These are phyloP conservation scores for Wickerhamiella australiensis DNA, from an alignment of 805 yeast species.

Conservation along the genomic window DNA sequence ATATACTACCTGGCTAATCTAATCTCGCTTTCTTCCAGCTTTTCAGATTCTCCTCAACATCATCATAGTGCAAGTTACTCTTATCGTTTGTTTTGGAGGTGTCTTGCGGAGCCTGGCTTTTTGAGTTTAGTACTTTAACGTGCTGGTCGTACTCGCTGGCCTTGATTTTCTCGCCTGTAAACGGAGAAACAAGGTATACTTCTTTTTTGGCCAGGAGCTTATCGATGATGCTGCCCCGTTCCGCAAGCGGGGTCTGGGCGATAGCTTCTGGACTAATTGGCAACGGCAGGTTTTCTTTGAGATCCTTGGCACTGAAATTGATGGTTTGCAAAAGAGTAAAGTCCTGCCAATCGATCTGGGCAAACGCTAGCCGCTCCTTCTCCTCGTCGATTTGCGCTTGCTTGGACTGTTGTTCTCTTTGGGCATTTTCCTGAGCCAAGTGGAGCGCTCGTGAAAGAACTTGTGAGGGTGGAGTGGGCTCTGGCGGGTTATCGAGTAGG, in stretches of 20 bases:
- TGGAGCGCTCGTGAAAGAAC: slow-evolving; percentile 15
- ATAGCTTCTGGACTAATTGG: slow-evolving; percentile 16
- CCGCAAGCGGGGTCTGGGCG: slow-evolving; percentile 35
- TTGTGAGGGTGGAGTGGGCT: background rate
- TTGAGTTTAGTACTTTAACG: slow-evolving; percentile 32
- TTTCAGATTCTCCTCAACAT: slow-evolving; percentile 9
- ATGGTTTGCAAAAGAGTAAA: slow-evolving; percentile 61
- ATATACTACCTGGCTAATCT: background rate
- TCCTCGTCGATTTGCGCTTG: slow-evolving; percentile 26
- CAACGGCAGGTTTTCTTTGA: slow-evolving; percentile 36
- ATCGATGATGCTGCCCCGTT: slow-evolving; percentile 22
- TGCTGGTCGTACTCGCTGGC: slow-evolving; percentile 58
- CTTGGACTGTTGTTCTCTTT: slow-evolving; percentile 5
- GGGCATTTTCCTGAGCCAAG: slow-evolving; percentile 3
- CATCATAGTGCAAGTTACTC: slow-evolving; percentile 16
- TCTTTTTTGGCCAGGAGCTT: slow-evolving; percentile 18
- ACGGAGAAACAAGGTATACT: slow-evolving; percentile 52
- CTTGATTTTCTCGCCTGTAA: slow-evolving; percentile 58
- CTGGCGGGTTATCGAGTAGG: background rate
- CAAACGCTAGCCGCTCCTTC: slow-evolving; percentile 42
- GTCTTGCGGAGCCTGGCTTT: background rate
- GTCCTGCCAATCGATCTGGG: slow-evolving; percentile 80
- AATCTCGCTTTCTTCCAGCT: background rate
- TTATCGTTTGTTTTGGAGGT: slow-evolving; percentile 37
- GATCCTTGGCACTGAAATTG: slow-evolving; percentile 42